Evolutionary conservation across 2,329 filamentous ascomycete species (phyloP), one percentile per base, ranked within the genome.

Genomic region (Didymellaceae sp.): DNA sequence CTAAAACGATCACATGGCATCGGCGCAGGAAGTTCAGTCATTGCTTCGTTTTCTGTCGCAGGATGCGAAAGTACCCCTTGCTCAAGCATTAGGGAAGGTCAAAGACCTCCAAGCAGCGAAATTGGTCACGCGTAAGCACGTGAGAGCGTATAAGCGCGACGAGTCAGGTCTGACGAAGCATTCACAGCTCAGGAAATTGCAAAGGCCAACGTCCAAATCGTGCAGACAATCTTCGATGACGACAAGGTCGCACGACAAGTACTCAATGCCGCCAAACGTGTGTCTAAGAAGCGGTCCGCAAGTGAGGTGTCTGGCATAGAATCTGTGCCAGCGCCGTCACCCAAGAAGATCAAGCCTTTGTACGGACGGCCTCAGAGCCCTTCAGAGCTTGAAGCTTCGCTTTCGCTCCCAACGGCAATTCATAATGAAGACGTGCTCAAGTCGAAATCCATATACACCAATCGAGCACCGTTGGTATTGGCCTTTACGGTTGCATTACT

Each of bases 391-490:
- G 88, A 91, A 67, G 76, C 75, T 6, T 84, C 85, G 0, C 76
- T 91, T 5, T 76, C 75, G 6, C 74, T 91, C 1, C 86, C 87
- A 0, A 60, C 64, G 1, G 70, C 84, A 2, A 75, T 76, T 6
- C 74, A 75, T 21, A 79, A 86, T 37, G 86, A 89, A 60, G 79
- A 83, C 1, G 74, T 79, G 6, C 82, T 96, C 4, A 76, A 78
- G 11, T 71, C 75, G 2, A 82, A 83, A 1, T 75, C 78, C 0
- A 61, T 96, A 1, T 76, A 86, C 54, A 94, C 90, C 0, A 95
- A 96, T 64, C 81, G 91, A 30, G 91, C 91, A 2, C 91, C 91
- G 1, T 75, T 96, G 1, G 85, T 96, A 1, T 79, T 96, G 5
- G 90, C 90, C 0, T 95, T 95, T 71, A 86, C 88, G 1, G 82